Evolutionary conservation across 1,139 yeast genomes (phyloP).

Genomic region (Kodamaea sp.): DNA sequence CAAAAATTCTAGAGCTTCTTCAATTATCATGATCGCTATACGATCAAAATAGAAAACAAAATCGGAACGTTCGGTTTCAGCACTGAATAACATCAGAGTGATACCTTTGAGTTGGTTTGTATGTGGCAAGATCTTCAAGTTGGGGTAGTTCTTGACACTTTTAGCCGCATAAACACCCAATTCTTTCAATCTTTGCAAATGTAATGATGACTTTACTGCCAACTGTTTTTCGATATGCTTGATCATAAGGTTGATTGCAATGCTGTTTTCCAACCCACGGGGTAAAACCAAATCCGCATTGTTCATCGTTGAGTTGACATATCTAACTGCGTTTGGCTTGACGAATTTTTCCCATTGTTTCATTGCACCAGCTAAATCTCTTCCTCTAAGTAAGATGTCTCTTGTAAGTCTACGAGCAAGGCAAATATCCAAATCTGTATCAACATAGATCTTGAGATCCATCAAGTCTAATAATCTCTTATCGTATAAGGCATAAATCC

Average conservation of each 20-base stretch:
- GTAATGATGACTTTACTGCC: constrained; percentile 58
- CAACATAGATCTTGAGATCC: constrained; percentile 87
- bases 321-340: constrained; percentile 83
- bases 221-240: constrained; percentile 77
- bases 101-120: constrained; percentile 73
- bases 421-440: constrained; percentile 90
- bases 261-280: constrained; percentile 75
- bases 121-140: constrained; percentile 42
- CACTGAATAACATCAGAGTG: constrained; percentile 63
- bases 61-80: constrained; percentile 59
- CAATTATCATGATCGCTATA: constrained; percentile 65
- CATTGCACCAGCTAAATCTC: constrained; percentile 78
- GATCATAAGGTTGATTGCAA: constrained; percentile 77
- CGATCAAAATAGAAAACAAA: constrained; percentile 85
- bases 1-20: constrained; percentile 57
- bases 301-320: constrained; percentile 73
- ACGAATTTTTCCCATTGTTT: constrained; percentile 89
- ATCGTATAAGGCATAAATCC: constrained; percentile 80
- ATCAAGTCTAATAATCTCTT: constrained; percentile 65
- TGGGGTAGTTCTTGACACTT: constrained; percentile 26
- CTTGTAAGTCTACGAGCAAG: constrained; percentile 82
- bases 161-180: constrained; percentile 45
- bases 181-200: constrained; percentile 54
- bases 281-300: constrained; percentile 87
- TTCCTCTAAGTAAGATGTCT: constrained; percentile 80